phyloP scores from a whole-genome alignment of 768 basidiomycete genomes.

The Termitomyces sp. region DNA sequence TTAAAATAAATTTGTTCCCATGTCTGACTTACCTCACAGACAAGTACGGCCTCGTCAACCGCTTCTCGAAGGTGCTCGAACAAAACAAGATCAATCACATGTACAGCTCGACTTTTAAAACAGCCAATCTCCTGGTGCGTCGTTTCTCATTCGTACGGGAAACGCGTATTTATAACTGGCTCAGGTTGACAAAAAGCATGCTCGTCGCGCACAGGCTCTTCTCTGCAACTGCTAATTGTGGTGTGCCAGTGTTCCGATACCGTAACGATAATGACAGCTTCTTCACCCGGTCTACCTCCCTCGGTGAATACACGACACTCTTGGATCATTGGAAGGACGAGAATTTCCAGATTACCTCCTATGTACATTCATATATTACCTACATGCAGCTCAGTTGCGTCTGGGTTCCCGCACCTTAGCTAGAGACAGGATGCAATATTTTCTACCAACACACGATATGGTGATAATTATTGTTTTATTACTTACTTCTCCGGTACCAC shows the following conservation, averaged over 20 bases:
- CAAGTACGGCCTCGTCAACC: slow-evolving; percentile 73
- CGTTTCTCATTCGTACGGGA: neutral
- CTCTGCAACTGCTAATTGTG: slow-evolving; percentile 47
- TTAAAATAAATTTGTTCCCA: neutral
- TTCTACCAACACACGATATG: neutral
- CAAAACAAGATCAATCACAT: slow-evolving; percentile 76
- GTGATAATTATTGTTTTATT: neutral
- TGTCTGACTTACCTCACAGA: slow-evolving; percentile 35
- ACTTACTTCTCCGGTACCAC: neutral
- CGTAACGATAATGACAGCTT: slow-evolving; percentile 4
- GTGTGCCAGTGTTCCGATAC: neutral
- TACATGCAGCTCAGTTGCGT: neutral
- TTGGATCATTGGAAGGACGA: neutral
- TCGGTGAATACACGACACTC: slow-evolving; percentile 2
- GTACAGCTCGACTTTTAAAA: slow-evolving; percentile 82
- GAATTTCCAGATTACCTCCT: neutral
- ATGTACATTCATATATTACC: neutral
- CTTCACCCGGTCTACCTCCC: slow-evolving; percentile 1
- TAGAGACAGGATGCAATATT: neutral
- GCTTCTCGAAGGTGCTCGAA: slow-evolving; percentile 69
- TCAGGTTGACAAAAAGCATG: slow-evolving; percentile 55
- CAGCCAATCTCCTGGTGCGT: slow-evolving; percentile 70
- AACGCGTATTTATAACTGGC: neutral
- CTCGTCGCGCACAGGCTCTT: slow-evolving; percentile 51
- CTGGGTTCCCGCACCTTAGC: neutral